phyloP scores from a whole-genome alignment of 495 filamentous ascomycete species.

The Neurospora africana region DNA sequence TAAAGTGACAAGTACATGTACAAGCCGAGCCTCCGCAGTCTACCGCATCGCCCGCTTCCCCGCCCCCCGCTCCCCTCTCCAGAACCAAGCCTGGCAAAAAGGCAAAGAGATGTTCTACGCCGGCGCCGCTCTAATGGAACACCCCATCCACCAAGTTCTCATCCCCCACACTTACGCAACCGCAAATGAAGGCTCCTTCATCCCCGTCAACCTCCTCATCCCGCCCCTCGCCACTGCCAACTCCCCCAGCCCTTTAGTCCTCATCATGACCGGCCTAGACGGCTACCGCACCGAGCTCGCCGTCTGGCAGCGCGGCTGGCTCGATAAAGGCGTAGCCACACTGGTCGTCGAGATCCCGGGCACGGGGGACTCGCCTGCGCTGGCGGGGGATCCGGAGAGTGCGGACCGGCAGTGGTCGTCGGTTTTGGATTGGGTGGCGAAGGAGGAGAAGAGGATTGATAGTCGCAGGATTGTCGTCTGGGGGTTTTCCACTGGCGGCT shows the following conservation, averaged over 20 bases:
- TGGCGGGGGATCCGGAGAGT: conserved; percentile 27
- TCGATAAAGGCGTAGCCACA: conserved; percentile 41
- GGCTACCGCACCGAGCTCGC: conserved; percentile 64
- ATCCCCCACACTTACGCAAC: conserved; percentile 46
- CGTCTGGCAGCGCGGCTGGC: conserved; percentile 50
- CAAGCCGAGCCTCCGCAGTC: conserved; percentile 48
- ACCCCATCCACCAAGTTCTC: conserved; percentile 41
- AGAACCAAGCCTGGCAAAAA: conserved; percentile 46
- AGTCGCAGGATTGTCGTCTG: conserved; percentile 45
- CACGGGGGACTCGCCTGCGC: conserved; percentile 61
- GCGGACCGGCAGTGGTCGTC: conserved; percentile 48
- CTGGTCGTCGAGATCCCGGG: conserved; percentile 63
- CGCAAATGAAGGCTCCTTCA: conserved; percentile 15
- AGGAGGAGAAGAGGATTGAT: conserved; percentile 31
- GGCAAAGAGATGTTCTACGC: conserved; percentile 41
- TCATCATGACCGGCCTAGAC: conserved; percentile 63
- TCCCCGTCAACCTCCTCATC: conserved; percentile 50
- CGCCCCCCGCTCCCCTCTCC: conserved; percentile 30
- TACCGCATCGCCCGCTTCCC: conserved; percentile 62
- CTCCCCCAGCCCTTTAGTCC: conserved; percentile 42
- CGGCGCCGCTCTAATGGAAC: conserved; percentile 30
- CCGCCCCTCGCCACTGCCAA: conserved; percentile 26
- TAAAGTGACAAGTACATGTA: neutral
- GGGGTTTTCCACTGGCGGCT: conserved; percentile 63
- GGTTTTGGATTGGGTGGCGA: conserved; percentile 43